Percentiles rank a stretch among this genome's conserved stretches.
Evolutionary conservation across 305 asterid species (phyloP).

Genomic region (Coffea humblotiana): DNA sequence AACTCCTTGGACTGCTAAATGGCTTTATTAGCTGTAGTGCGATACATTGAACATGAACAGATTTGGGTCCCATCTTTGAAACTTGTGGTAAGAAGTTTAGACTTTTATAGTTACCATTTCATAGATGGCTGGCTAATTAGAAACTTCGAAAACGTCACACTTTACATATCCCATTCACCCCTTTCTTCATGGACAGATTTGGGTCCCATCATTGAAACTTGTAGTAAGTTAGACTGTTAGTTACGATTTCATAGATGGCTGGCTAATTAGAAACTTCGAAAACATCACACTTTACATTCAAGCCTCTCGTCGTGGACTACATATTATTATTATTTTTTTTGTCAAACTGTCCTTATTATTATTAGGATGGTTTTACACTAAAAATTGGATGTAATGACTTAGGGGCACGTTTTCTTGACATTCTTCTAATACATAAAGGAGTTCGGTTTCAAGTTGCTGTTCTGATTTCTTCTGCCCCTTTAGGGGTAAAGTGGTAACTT

Average conservation of each 20-base stretch:
- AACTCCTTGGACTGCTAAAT: neutral
- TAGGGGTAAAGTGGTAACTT: no score
- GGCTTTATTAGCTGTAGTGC: neutral
- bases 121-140: neutral
- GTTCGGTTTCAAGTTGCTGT: no score
- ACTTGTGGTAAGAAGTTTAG: neutral
- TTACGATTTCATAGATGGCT: neutral
- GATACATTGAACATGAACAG: constrained; percentile 4
- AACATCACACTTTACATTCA: neutral
- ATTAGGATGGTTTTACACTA: no score
- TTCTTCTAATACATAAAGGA: no score
- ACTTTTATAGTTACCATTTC: no score
- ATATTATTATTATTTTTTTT: no score
- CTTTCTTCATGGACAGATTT: no score
- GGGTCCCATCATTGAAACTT: no score
- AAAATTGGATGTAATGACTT: no score
- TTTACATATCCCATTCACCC: neutral
- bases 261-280: neutral
- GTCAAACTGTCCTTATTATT: neutral
- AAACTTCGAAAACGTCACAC: neutral
- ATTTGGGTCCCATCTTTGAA: neutral
- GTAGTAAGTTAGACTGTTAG: no score
- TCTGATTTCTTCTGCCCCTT: no score
- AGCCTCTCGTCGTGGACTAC: neutral
- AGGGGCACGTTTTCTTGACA: no score